Percentiles rank a stretch among this genome's conserved stretches.
These are phyloP conservation scores for Verticillium zaregamsianum DNA, from an alignment of 2,329 filamentous ascomycete species.

Conservation along the genomic window DNA sequence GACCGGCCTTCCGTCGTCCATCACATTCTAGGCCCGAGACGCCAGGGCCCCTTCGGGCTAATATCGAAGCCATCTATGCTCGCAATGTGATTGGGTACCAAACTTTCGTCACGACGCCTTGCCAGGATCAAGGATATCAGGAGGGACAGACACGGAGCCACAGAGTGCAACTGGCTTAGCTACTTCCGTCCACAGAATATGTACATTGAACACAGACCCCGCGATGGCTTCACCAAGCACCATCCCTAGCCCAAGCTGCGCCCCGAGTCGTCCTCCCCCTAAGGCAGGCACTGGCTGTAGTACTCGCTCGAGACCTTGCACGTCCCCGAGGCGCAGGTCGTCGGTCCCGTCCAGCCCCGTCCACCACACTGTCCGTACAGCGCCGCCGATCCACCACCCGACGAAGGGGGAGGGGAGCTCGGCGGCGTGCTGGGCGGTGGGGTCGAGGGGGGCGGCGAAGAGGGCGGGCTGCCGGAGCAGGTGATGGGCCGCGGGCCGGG, in stretches of 20 bases:
- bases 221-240: background rate
- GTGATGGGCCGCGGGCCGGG: background rate
- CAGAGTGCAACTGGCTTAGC: background rate
- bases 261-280: background rate
- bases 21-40: background rate
- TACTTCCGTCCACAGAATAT: background rate
- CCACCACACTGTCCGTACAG: constrained; percentile 20
- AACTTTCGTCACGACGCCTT: background rate
- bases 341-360: constrained; percentile 19
- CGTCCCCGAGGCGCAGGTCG: constrained; percentile 19
- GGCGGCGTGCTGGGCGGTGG: constrained; percentile 1
- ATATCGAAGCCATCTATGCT: background rate
- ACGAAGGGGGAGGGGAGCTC: constrained; percentile 3
- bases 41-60: background rate
- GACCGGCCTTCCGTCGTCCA: background rate
- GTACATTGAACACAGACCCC: background rate
- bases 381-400: constrained; percentile 7
- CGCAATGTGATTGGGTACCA: background rate
- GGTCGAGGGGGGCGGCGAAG: constrained; percentile 1
- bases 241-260: background rate
- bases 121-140: background rate
- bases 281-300: constrained; percentile 22
- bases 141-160: background rate
- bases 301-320: constrained; percentile 21
- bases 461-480: background rate